Conservation (phyloP, 345 rosid species). For the Eucalyptus cloeziana region DNA sequence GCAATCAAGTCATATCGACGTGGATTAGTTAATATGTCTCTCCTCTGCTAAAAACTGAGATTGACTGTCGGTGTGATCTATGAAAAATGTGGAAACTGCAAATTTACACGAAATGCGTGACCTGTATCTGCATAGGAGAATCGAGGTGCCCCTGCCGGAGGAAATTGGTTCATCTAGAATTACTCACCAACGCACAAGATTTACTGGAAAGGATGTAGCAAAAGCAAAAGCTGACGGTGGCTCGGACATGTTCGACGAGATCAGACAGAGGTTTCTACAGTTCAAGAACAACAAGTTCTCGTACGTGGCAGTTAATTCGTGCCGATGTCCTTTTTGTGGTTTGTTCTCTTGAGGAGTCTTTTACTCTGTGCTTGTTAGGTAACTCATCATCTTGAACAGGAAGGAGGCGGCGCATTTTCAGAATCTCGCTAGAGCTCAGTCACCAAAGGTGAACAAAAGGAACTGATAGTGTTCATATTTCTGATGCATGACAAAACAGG, state of each 20-base stretch:
- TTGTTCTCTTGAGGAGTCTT: neutral
- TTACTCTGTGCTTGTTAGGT: conserved; percentile 17
- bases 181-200: neutral
- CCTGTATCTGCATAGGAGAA: neutral
- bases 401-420: conserved; percentile 52
- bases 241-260: conserved; percentile 27
- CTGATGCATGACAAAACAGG: neutral
- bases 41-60: neutral
- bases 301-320: conserved; percentile 14
- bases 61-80: neutral
- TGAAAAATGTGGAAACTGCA: neutral
- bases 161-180: neutral
- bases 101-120: neutral
- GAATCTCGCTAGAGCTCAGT: conserved; percentile 57
- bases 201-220: neutral
- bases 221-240: neutral
- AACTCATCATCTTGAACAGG: conserved; percentile 29
- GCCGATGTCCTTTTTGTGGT: neutral
- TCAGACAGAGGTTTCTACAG: conserved; percentile 52
- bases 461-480: neutral
- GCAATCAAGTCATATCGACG: neutral
- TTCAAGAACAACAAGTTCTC: conserved; percentile 63
- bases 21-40: neutral
- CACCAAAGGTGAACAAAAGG: conserved; percentile 64
- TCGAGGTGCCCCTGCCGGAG: neutral